These are phyloP conservation scores for Oryza brachyantha DNA, from an alignment of 176 grass and related monocot species.

Conservation along the genomic window DNA sequence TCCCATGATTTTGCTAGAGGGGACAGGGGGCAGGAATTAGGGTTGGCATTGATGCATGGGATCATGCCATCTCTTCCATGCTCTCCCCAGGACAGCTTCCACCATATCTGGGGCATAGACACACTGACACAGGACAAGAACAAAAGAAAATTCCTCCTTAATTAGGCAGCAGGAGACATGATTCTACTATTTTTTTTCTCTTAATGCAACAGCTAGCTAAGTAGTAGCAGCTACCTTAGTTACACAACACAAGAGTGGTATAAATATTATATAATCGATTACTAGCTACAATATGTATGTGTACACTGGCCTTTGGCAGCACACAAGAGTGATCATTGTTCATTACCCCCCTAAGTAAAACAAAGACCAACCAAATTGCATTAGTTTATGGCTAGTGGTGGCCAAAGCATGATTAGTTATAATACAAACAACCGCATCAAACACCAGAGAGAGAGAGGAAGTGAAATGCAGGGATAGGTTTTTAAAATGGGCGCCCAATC, in stretches of 20 bases:
- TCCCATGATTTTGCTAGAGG: conserved; percentile 82
- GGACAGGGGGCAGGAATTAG: conserved; percentile 74
- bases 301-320: conserved; percentile 25
- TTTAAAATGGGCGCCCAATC: conserved; percentile 27
- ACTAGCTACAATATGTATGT: background rate
- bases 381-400: conserved; percentile 50
- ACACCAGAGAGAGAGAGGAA: conserved; percentile 28
- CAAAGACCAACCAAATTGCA: conserved; percentile 33
- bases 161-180: conserved; percentile 23
- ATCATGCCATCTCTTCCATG: conserved; percentile 40
- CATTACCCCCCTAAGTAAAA: conserved; percentile 5
- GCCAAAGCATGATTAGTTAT: conserved; percentile 53
- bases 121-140: conserved; percentile 48
- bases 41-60: conserved; percentile 56
- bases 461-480: conserved; percentile 45
- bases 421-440: conserved; percentile 46
- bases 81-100: conserved; percentile 55
- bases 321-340: conserved; percentile 44
- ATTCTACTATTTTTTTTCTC: background rate
- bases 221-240: background rate
- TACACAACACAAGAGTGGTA: background rate
- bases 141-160: conserved; percentile 9
- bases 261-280: background rate
- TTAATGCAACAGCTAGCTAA: background rate
- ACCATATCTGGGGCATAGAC: conserved; percentile 44